Conservation (phyloP, 2,329 filamentous ascomycete genomes). For the Tolypocladium amazonense region DNA sequence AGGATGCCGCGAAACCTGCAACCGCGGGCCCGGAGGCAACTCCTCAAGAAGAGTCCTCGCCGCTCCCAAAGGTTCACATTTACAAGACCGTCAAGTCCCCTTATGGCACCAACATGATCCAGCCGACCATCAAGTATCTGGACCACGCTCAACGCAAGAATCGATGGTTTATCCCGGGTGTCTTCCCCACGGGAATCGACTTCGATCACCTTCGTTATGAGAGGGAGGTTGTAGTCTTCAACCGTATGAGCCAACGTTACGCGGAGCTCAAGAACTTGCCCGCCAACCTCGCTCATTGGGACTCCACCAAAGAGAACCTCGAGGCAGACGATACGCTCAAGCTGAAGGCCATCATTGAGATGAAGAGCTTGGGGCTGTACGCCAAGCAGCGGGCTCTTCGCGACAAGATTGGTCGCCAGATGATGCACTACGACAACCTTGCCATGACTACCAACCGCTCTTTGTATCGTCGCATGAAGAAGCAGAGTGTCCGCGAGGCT, state of each 20-base stretch:
- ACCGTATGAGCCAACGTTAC: conserved; percentile 77
- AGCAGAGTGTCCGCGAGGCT: conserved; percentile 88
- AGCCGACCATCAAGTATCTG: conserved; percentile 60
- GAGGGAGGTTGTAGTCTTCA: conserved; percentile 79
- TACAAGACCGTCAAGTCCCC: conserved; percentile 72
- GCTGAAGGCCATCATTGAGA: conserved; percentile 84
- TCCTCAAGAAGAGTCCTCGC: conserved; percentile 19
- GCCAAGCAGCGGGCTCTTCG: conserved; percentile 80
- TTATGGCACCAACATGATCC: conserved; percentile 45
- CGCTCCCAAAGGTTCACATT: conserved; percentile 30
- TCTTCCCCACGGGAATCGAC: conserved; percentile 83
- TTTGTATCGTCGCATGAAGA: conserved; percentile 89
- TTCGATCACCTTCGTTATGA: conserved; percentile 78
- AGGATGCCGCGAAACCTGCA: conserved; percentile 23
- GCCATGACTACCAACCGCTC: conserved; percentile 94
- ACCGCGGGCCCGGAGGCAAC: conserved; percentile 25
- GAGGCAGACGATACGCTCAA: conserved; percentile 75
- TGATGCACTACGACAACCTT: conserved; percentile 92
- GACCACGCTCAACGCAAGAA: conserved; percentile 69
- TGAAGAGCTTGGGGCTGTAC: conserved; percentile 82
- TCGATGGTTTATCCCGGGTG: conserved; percentile 71
- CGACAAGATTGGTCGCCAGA: conserved; percentile 78
- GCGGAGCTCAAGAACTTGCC: conserved; percentile 74
- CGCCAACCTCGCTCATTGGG: conserved; percentile 80
- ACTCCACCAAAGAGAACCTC: conserved; percentile 57